Percentiles rank a stretch among this genome's conserved stretches.
Evolutionary conservation across 257 asterid genomes (phyloP).

Genomic region (Nemophila menziesii): DNA sequence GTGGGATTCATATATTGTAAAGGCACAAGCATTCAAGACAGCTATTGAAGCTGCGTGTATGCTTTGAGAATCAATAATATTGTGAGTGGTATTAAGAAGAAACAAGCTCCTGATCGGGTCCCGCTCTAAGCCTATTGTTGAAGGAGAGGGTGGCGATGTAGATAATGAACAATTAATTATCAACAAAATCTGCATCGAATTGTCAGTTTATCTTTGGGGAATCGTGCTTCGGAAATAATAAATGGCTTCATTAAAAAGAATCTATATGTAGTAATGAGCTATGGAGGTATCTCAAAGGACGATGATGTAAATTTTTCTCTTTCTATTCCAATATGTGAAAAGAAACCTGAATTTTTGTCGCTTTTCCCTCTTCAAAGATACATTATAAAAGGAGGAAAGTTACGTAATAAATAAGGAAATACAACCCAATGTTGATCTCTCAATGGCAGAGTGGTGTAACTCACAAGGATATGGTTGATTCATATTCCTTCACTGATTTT

Average conservation of each 20-base stretch:
- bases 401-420: conserved; percentile 45
- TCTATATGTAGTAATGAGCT: conserved; percentile 63
- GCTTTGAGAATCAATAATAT: conserved; percentile 93
- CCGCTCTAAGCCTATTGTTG: conserved; percentile 51
- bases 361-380: conserved; percentile 71
- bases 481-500: conserved; percentile 49
- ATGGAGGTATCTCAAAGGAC: conserved; percentile 36
- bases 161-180: conserved; percentile 76
- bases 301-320: conserved; percentile 26
- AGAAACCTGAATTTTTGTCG: conserved; percentile 26
- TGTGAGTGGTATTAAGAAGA: conserved; percentile 89
- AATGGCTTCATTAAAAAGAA: no score
- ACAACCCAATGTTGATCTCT: conserved; percentile 67
- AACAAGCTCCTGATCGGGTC: conserved; percentile 66
- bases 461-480: conserved; percentile 58
- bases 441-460: conserved; percentile 89
- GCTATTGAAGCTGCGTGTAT: conserved; percentile 97
- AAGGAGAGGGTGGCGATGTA: conserved; percentile 75
- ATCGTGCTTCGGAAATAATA: no score
- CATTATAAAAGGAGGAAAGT: conserved; percentile 54
- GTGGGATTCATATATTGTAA: conserved; percentile 92
- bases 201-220: no score
- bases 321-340: conserved; percentile 17
- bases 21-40: conserved; percentile 85
- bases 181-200: no score